Percentiles rank a stretch among this genome's conserved stretches.
These are phyloP conservation scores for Nigrospora osmanthi DNA, from an alignment of 2,329 filamentous ascomycete genomes.

Conservation along the genomic window DNA sequence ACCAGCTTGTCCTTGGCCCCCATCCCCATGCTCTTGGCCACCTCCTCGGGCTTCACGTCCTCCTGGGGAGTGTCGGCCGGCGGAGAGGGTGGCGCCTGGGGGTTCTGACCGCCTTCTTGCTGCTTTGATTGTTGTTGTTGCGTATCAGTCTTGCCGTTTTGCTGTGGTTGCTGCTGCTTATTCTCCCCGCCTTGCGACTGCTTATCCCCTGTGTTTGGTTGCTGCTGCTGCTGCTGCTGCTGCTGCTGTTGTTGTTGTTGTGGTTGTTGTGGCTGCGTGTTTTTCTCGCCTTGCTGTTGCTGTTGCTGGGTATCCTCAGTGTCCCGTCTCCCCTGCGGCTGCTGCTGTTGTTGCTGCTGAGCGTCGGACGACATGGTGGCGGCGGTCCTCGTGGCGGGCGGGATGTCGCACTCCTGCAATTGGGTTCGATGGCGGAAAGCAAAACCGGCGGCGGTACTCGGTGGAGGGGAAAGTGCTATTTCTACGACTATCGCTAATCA, in stretches of 20 bases:
- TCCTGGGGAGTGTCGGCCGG: background rate
- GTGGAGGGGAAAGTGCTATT: no score
- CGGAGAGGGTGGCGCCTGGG: no score
- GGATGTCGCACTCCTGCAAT: no score
- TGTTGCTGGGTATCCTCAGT: background rate
- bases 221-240: background rate
- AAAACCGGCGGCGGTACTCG: no score
- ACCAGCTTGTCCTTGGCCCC: slow-evolving; percentile 19
- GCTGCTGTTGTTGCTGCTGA: no score
- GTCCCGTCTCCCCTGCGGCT: no score
- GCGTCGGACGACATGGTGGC: no score
- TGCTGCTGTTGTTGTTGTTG: background rate
- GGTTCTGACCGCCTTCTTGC: background rate
- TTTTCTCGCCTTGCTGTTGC: background rate
- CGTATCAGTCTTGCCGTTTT: no score
- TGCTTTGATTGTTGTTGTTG: background rate
- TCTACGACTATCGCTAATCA: no score
- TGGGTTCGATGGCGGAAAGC: no score
- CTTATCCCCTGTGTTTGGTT: background rate
- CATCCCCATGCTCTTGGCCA: background rate
- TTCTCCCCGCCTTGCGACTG: background rate
- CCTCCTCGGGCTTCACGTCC: background rate
- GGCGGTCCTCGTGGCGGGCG: no score
- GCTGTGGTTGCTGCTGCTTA: background rate
- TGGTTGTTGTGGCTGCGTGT: background rate